Evolutionary conservation across 768 basidiomycete genomes (phyloP), one percentile per base, ranked within the genome.

Genomic region (Agaricus subrufescens): DNA sequence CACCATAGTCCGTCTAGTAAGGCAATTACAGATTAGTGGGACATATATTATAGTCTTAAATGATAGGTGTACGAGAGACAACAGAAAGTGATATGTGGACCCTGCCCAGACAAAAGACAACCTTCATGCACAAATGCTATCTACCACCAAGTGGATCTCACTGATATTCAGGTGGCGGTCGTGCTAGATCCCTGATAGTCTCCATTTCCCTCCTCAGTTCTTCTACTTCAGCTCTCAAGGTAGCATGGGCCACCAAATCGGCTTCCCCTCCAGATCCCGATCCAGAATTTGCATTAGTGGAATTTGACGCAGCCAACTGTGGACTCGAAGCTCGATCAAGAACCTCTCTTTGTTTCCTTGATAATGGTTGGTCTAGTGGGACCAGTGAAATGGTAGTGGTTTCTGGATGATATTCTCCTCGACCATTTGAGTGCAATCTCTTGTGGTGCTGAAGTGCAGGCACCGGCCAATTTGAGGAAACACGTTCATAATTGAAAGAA

Each of bases 161-260:
- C 9, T 27, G 14, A 30, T 54, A 54, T 5, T 23, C 25, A 7
- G 53, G 53, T 25, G 53, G 53, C 10, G 53, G 45, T 27, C 46
- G 45, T 14, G 45, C 26, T 12, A 54, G 26, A 19, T 46, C 8
- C 23, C 53, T 25, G n/a, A 54, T 54, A 27, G 53, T 34, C 10
- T 54, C 48, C 58, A 58, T 58, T 40, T 58, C 52, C 23, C 58
- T 54, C 42, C 58, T 42, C 4, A 58, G 48, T 31, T 54, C 42
- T 15, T 50, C 34, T 1, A 58, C 58, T 45, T 58, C 58, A 30
- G 53, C 58, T 15, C 58, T 50, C 48, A 59, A 19, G 19, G 19
- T 19, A 19, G 19, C 19, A 19, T 19, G 19, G 19, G 19, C 19
- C 19, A 19, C 19, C 19, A 19, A 29, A 29, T 50, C 49, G 2